Base-by-base conservation (phyloP, 2,329 filamentous ascomycete species). In the Acarospora socialis region DNA sequence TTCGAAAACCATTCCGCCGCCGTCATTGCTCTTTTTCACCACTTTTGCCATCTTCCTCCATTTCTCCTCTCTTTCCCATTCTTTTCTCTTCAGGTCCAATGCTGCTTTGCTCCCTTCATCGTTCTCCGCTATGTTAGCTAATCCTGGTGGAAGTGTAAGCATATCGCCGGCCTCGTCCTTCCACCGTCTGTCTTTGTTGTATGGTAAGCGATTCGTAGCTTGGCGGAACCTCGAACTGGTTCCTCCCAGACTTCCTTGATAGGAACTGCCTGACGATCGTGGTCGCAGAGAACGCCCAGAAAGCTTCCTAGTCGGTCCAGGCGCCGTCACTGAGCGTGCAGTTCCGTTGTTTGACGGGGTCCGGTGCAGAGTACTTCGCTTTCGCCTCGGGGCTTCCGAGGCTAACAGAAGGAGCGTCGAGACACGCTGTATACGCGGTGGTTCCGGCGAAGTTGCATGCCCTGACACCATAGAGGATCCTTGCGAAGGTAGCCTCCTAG, bases 1-100 rank as follows among this genome's bases (percentile, higher is more conserved):
- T 33, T 84, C 79, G 41, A 77, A 77, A 8, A 59, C 60, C 68
- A 73, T 76, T 10, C 73, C 72, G 10, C 69, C 70, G 14, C 71
- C 69, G 32, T 62, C 54, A 19, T 56, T 53, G 36, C 49, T 55
- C 36, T 55, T 55, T 30, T 54, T 53, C 5, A 56, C 60, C 5
- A 56, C 51, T 33, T 61, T 62, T 10, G 72, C 74, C 74, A 79
- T 79, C 46, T 67, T 73, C 13, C 66, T 65, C 74, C 74, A 79
- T 44, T 77, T 77, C 36, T 74, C 68, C 43, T 76, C 71, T 19
- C 73, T 60, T 33, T 64, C 53, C 54, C 70, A 68, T 47, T 77
- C 73, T 40, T 72, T 73, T 34, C 63, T 63, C 43, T 64, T 69
- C 39, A 64, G 59, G 5, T 56, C 55, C 24, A 57, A 59, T n/a